Evolutionary conservation across 768 basidiomycete species (phyloP), one percentile per base, ranked within the genome.

Genomic region (Porpolomopsis calyptriformis): DNA sequence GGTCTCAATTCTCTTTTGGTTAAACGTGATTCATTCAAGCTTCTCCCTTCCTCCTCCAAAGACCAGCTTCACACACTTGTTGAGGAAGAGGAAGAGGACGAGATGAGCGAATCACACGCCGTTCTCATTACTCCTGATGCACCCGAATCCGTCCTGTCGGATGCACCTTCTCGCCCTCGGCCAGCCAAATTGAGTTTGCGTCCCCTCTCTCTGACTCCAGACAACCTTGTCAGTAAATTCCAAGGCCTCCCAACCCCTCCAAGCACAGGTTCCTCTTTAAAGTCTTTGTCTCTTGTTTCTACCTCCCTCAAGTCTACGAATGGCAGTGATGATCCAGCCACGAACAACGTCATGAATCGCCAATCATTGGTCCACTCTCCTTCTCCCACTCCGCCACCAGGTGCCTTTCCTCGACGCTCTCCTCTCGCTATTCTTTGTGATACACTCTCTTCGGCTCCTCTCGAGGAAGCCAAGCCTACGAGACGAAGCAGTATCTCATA

Each of bases 21-120:
- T 18, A 89, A 88, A 63, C 79, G 88, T 10, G 87, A 91, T 59
- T 90, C 88, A 0, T 83, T 88, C 61, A 88, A 83, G 62, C 72
- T 81, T 53, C 70, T 82, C 51, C 66, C 70, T 12, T 53, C 74
- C 14, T 74, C 76, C 9, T 71, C 79, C 43, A 88, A 86, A 59
- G 87, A 89, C 59, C 76, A 82, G 53, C 71, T 90, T 9, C 75
- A 77, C 49, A 89, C 87, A 14, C 70, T 90, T 23, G 66, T 91
- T 25, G 88, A 89, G 56, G 85, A 91, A 46, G 88, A 90, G 43
- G 87, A 92, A 41, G 89, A 89, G 34, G 88, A 90, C 20, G 83
- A 84, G 2, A 68, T 69, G 12, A 62, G 71, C 12, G 62, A 63
- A 20, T 46, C 52, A 1, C 60, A 54, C 19, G 31, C 45, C 22